Percentiles rank a stretch among this genome's conserved stretches.
Conservation (phyloP, 2,329 filamentous ascomycete species). For the Cladophialophora exuberans region DNA sequence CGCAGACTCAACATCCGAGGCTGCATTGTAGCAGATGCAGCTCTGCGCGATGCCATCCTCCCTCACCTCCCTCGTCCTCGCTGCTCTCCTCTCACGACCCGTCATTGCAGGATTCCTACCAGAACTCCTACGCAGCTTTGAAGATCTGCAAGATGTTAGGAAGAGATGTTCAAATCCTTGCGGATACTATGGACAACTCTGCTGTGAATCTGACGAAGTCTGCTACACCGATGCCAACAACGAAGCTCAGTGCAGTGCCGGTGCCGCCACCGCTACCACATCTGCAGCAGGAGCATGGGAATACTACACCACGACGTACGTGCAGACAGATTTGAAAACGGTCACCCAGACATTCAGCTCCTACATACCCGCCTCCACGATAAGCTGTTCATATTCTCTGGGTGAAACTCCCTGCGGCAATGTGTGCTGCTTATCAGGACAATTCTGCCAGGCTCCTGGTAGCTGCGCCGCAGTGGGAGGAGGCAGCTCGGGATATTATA, state of each 20-base stretch:
- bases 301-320: slow-evolving; percentile 61
- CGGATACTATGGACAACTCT: slow-evolving; percentile 56
- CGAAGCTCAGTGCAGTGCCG: slow-evolving; percentile 52
- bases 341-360: slow-evolving; percentile 59
- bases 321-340: slow-evolving; percentile 58
- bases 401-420: slow-evolving; percentile 49
- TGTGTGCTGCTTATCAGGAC: slow-evolving; percentile 49
- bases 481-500: slow-evolving; percentile 33
- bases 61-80: slow-evolving; percentile 22
- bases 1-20: not conserved
- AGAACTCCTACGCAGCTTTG: slow-evolving; percentile 29
- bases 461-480: slow-evolving; percentile 40
- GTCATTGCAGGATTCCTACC: slow-evolving; percentile 31
- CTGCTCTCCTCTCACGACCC: slow-evolving; percentile 23
- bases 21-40: slow-evolving; percentile 26
- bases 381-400: slow-evolving; percentile 51
- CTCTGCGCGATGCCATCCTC: slow-evolving; percentile 18
- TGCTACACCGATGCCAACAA: slow-evolving; percentile 55
- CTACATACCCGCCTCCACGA: slow-evolving; percentile 30
- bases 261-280: slow-evolving; percentile 25
- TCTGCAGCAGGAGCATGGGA: slow-evolving; percentile 49
- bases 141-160: slow-evolving; percentile 30
- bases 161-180: slow-evolving; percentile 53
- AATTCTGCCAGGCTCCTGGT: slow-evolving; percentile 45
- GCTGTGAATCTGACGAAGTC: slow-evolving; percentile 49